Evolutionary conservation across 371 early-diverging fungal genomes (phyloP).

Genomic region (Choanephora cucurbitarum): DNA sequence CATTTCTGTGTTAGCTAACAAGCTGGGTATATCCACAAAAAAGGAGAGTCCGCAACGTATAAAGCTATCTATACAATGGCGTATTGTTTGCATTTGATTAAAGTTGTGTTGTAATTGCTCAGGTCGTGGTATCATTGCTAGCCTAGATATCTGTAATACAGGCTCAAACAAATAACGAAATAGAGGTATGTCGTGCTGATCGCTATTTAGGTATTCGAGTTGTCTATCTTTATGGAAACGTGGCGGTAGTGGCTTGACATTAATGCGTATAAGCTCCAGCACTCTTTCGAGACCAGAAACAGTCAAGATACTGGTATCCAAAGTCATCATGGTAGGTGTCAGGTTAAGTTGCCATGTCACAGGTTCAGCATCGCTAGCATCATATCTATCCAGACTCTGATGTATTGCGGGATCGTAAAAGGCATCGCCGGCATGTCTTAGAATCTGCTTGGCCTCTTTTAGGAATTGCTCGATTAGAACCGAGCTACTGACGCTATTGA

Average conservation of each 20-base stretch:
- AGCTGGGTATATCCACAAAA: conserved; percentile 35
- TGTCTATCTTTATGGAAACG: conserved; percentile 11
- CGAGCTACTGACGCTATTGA: conserved; percentile 5
- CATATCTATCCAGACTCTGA: conserved; percentile 1
- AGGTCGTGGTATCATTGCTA: conserved; percentile 10
- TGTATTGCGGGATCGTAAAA: conserved; percentile 11
- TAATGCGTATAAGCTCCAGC: conserved; percentile 42
- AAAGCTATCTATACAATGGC: conserved; percentile 45
- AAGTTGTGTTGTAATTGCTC: conserved; percentile 27
- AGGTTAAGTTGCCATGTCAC: conserved; percentile 49
- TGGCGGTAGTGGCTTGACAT: conserved; percentile 40
- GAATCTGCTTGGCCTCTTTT: conserved; percentile 26
- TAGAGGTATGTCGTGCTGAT: conserved; percentile 19
- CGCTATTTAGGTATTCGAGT: neutral
- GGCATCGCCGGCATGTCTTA: conserved; percentile 19
- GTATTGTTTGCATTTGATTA: conserved; percentile 42
- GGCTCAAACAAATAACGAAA: conserved; percentile 29
- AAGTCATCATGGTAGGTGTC: conserved; percentile 44
- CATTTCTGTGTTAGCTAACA: conserved; percentile 35
- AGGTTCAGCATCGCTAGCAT: conserved; percentile 16
- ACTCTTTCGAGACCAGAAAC: conserved; percentile 49
- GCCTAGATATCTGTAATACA: conserved; percentile 22
- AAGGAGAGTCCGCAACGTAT: conserved; percentile 43
- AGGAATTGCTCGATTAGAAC: conserved; percentile 23
- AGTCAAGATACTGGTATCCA: conserved; percentile 51